Evolutionary conservation across 352 stramenopile genomes (phyloP).

Genomic region (Labyrinthula sp.): DNA sequence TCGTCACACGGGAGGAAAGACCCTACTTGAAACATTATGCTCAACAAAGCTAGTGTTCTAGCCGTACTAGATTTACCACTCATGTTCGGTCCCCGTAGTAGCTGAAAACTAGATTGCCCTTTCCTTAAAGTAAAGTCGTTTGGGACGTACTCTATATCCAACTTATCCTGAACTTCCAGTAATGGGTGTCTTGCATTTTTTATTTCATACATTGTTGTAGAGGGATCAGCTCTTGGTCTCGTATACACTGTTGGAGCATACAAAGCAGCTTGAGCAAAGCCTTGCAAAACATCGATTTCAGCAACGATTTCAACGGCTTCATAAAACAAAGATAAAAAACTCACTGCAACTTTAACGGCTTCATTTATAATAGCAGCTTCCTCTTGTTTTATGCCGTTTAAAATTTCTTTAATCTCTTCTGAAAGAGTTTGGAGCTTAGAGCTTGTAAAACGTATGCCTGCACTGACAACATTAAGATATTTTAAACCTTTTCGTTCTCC

Average conservation of each 20-base stretch:
- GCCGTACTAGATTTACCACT: conserved; percentile 96
- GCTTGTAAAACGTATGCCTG: conserved; percentile 91
- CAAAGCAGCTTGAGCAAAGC: conserved; percentile 74
- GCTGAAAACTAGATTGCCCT: conserved; percentile 54
- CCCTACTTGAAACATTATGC: conserved; percentile 82
- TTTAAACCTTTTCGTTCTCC: conserved; percentile 29
- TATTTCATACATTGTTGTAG: no score
- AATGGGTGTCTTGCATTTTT: conserved; percentile 77
- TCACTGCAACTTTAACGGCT: conserved; percentile 73
- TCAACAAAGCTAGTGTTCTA: conserved; percentile 74
- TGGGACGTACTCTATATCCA: conserved; percentile 81
- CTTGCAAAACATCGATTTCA: conserved; percentile 76
- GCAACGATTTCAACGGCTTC: conserved; percentile 54
- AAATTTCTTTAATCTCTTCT: conserved; percentile 52
- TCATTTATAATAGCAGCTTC: conserved; percentile 65
- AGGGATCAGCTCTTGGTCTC: conserved; percentile 29
- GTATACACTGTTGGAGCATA: conserved; percentile 49
- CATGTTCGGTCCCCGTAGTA: conserved; percentile 98
- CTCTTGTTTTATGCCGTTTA: conserved; percentile 64
- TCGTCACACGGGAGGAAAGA: conserved; percentile 75
- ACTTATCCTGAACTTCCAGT: conserved; percentile 83
- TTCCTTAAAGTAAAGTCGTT: conserved; percentile 74
- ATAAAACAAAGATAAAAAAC: conserved; percentile 83
- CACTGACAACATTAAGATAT: conserved; percentile 69
- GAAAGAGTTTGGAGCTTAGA: conserved; percentile 51